Evolutionary conservation across 2,329 filamentous ascomycete species (phyloP).

Genomic region (Paramyrothecium roridum): DNA sequence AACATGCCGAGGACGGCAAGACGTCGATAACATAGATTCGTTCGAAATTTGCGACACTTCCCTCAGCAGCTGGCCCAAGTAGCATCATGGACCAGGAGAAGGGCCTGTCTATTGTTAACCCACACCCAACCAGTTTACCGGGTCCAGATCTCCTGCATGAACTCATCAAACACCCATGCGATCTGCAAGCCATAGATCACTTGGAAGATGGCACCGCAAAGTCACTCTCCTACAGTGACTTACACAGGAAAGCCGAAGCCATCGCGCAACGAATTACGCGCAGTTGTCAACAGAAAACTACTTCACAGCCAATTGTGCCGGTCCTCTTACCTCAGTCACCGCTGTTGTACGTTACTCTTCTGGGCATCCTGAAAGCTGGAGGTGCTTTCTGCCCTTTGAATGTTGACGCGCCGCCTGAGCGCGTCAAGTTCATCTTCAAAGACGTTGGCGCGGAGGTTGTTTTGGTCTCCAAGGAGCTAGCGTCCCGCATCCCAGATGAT

Average conservation of each 20-base stretch:
- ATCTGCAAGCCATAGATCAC: conserved; percentile 27
- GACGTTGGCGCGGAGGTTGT: conserved; percentile 71
- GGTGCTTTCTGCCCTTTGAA: conserved; percentile 84
- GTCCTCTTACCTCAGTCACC: conserved; percentile 75
- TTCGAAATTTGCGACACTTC: no score
- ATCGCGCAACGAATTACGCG: conserved; percentile 50
- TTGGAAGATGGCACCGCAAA: conserved; percentile 19
- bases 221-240: conserved; percentile 56
- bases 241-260: conserved; percentile 55
- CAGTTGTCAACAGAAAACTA: conserved; percentile 1
- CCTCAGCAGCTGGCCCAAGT: no score
- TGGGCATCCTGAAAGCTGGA: conserved; percentile 78
- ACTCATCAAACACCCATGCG: conserved; percentile 48
- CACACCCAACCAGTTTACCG: conserved; percentile 32
- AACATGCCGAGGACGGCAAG: no score
- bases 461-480: conserved; percentile 56
- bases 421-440: conserved; percentile 75
- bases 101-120: conserved; percentile 43
- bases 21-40: no score
- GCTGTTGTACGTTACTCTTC: conserved; percentile 71
- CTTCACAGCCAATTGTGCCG: conserved; percentile 53
- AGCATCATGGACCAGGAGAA: background rate
- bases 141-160: conserved; percentile 50
- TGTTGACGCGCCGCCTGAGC: conserved; percentile 71
- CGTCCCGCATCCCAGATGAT: conserved; percentile 31